Percentiles rank a stretch among this genome's conserved stretches.
Conservation (phyloP, 352 stramenopile genomes). For the Pythium brassicae region DNA sequence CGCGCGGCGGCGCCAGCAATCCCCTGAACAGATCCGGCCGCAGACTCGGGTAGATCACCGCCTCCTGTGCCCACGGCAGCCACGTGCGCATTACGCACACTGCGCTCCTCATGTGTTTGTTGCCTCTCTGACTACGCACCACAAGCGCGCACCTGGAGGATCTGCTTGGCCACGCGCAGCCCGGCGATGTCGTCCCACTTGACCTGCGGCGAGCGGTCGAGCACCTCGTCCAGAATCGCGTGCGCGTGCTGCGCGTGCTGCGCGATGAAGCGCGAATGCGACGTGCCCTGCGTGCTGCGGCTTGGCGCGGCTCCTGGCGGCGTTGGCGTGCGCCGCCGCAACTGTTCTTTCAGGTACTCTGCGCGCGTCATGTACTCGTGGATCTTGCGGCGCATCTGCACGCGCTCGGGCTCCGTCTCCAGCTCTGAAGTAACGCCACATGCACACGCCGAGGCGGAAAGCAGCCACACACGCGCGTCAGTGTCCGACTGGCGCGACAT, state of each 20-base stretch:
- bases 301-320: background rate
- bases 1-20: slow-evolving; percentile 57
- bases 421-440: slow-evolving; percentile 20
- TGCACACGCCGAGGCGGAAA: too few relatives aligned
- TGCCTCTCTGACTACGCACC: too few relatives aligned
- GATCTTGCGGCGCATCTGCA: slow-evolving; percentile 44
- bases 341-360: slow-evolving; percentile 52
- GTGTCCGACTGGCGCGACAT: background rate
- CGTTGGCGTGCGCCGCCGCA: background rate
- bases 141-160: slow-evolving; percentile 58
- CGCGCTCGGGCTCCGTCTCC: slow-evolving; percentile 25
- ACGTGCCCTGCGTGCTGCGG: background rate
- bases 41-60: slow-evolving; percentile 81
- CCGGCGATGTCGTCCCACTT: slow-evolving; percentile 83
- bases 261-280: slow-evolving; percentile 38
- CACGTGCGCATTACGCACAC: background rate
- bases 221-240: slow-evolving; percentile 79
- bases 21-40: slow-evolving; percentile 84
- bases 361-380: slow-evolving; percentile 78
- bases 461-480: background rate
- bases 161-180: slow-evolving; percentile 81
- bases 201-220: slow-evolving; percentile 75
- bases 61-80: slow-evolving; percentile 32
- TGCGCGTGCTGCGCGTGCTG: slow-evolving; percentile 60
- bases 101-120: too few relatives aligned